Base-by-base conservation (phyloP, 495 filamentous ascomycete genomes). In the Neurospora cerealis region DNA sequence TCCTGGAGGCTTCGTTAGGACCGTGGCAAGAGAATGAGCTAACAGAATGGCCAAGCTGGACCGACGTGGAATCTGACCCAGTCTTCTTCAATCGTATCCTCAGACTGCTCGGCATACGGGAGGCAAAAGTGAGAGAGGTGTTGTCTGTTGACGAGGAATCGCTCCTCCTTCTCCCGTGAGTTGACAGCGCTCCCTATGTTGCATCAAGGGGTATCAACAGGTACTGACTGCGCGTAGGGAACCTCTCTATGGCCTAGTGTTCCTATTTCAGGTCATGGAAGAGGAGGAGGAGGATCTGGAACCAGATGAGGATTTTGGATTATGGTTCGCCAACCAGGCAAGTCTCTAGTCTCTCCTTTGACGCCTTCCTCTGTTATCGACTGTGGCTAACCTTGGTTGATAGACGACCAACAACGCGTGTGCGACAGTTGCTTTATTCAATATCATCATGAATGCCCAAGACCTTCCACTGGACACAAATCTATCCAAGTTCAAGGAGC, bases 311-410 rank as follows among this genome's bases (percentile, higher is more conserved):
- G 83, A 90, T 7, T 81, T 66, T 66, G 54, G 54, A 34, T 34
- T 97, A 38, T 99, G 96, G 96, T 98, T 98, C 82, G 94, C 94
- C 17, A 98, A 97, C 77, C 96, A 98, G 83, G 92, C 93, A 76
- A 66, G 83, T 74, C 66, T 17, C 13, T 19, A 36, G 9, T n/a
- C 7, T n/a, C 19, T 17, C 7, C 6, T 17, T 24, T n/a, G 24
- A n/a, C 9, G 54, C 15, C 54, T 66, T 28, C 6, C 54, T 34
- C 54, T 32, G 19, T 11, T 42, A 39, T 21, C 19, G 10, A 24
- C 73, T 73, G n/a, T 71, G 15, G 73, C 71, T 36, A 21, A 74
- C 24, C 2, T 32, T 34, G 70, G 4, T 5, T n/a, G 36, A 21
- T 73, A 94, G 92, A 93, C 93, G 0, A 89, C 89, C 4, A 85